Conservation (phyloP, 306 rosid species). For the peach (Prunus persica) region Prunus_persica_NCBIv2 NC_034010.1:28501501-28502000, state of each 20-base stretch:
- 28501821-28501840: constrained; percentile 94
- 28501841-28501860: constrained; percentile 89
- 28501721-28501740: constrained; percentile 74
- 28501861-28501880: constrained; percentile 72
- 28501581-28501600: constrained; percentile 79
- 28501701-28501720: constrained; percentile 72
- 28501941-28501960: constrained; percentile 66
- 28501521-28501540: constrained; percentile 58
- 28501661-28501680: constrained; percentile 65
- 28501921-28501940: constrained; percentile 75
- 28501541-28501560: constrained; percentile 85
- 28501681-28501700: constrained; percentile 42
- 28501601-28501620: constrained; percentile 65
- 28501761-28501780: constrained; percentile 67
- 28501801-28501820: constrained; percentile 73
- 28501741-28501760: constrained; percentile 73
- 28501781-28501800: constrained; percentile 91
- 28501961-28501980: constrained; percentile 86
- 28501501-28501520: constrained; percentile 78
- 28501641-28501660: constrained; percentile 71
- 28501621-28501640: constrained; percentile 64
- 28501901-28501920: constrained; percentile 91
- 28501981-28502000: constrained; percentile 88
- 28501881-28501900: constrained; percentile 80
- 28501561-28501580: constrained; percentile 61